Conservation (phyloP, 257 asterid species). For the Capsicum pubescens region DNA sequence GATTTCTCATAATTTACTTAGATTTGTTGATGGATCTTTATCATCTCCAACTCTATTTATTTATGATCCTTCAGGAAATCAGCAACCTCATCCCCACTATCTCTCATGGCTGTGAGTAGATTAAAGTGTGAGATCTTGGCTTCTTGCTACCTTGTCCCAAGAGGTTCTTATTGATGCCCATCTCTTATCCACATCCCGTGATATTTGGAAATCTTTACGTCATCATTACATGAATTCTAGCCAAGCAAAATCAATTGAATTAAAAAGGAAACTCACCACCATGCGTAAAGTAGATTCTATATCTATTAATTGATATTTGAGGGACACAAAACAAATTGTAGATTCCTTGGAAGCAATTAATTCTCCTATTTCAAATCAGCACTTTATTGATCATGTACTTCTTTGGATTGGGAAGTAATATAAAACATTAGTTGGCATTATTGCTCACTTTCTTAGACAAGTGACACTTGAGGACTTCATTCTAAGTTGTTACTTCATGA, state of each 20-base stretch:
- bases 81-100: not conserved
- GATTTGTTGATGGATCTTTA: not conserved
- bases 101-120: not conserved
- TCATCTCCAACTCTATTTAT: not conserved
- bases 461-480: too few species aligned
- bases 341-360: too few species aligned
- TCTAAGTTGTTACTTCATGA: not conserved
- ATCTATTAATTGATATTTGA: too few species aligned
- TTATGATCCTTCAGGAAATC: not conserved
- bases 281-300: too few species aligned
- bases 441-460: not conserved
- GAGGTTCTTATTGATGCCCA: not conserved
- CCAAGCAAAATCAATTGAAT: not conserved
- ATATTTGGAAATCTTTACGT: not conserved
- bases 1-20: not conserved
- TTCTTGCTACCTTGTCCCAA: conserved; percentile 4
- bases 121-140: not conserved
- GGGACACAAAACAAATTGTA: too few species aligned
- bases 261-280: not conserved
- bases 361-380: too few species aligned
- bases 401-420: not conserved
- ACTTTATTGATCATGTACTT: too few species aligned
- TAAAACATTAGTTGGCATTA: not conserved
- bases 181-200: not conserved
- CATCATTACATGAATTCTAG: not conserved